Percentiles rank a stretch among this genome's conserved stretches.
phyloP scores from a whole-genome alignment of 2,329 filamentous ascomycete genomes.

The Fusarium foetens region DNA sequence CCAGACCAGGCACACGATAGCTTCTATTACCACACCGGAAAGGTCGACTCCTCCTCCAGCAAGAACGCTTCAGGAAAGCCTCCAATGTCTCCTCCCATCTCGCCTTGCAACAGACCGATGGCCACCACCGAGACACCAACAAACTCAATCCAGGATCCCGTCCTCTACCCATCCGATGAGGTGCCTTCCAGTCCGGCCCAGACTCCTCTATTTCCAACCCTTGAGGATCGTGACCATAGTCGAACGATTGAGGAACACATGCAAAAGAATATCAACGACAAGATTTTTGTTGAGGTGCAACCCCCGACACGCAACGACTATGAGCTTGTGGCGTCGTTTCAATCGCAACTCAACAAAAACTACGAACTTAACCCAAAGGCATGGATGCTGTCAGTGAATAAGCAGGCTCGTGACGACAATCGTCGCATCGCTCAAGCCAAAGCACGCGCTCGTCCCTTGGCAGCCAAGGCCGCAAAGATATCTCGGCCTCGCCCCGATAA shows the following conservation, averaged over 20 bases:
- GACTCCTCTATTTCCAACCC: conserved; percentile 60
- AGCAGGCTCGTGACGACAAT: conserved; percentile 59
- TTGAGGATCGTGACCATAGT: conserved; percentile 42
- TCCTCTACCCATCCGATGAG: conserved; percentile 64
- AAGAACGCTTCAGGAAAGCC: conserved; percentile 47
- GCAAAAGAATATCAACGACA: conserved; percentile 33
- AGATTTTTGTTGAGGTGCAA: conserved; percentile 54
- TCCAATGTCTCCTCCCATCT: conserved; percentile 68
- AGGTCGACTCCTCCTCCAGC: conserved; percentile 22
- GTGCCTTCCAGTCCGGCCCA: conserved; percentile 54
- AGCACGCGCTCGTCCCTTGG: conserved; percentile 55
- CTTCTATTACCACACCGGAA: conserved; percentile 51
- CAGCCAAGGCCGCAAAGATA: conserved; percentile 51
- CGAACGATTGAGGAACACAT: conserved; percentile 49
- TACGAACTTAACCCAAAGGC: conserved; percentile 55
- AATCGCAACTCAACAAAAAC: conserved; percentile 61
- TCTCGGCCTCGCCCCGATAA: conserved; percentile 49
- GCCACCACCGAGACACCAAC: conserved; percentile 47
- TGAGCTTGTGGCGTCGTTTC: conserved; percentile 62
- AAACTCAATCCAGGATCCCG: conserved; percentile 61
- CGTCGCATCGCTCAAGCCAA: conserved; percentile 51
- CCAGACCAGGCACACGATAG: conserved; percentile 66
- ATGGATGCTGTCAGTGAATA: conserved; percentile 64
- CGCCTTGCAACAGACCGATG: conserved; percentile 56
- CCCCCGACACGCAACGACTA: conserved; percentile 66